phyloP scores from a whole-genome alignment of 768 basidiomycete species.

The Kockovaella imperatae region DNA sequence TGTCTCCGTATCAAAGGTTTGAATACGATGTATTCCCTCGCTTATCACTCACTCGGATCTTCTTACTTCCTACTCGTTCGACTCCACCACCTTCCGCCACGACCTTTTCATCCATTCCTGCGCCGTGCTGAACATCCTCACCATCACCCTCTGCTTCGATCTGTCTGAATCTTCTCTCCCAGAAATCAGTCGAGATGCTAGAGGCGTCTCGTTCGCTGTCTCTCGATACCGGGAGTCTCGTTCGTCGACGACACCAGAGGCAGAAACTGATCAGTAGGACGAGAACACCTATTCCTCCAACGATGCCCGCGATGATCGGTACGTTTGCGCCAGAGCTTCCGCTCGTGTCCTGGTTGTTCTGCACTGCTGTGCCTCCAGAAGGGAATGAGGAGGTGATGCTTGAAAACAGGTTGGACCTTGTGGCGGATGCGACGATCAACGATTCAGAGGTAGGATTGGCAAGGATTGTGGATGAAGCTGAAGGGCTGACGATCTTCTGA shows the following conservation, averaged over 20 bases:
- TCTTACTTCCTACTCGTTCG: constrained; percentile 6
- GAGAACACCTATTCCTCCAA: too few species aligned
- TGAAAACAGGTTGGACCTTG: too few species aligned
- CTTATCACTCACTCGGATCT: constrained; percentile 11
- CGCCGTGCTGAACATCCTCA: neutral
- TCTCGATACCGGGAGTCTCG: too few species aligned
- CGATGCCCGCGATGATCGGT: too few species aligned
- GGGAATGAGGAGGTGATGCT: too few species aligned
- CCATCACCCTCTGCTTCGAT: constrained; percentile 11
- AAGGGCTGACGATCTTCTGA: too few species aligned
- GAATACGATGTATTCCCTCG: neutral
- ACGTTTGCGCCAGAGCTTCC: too few species aligned
- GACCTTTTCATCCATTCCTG: neutral
- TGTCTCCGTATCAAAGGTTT: neutral
- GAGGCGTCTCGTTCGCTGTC: neutral
- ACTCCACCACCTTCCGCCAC: constrained; percentile 1
- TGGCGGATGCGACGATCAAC: too few species aligned
- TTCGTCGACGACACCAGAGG: constrained; percentile 1
- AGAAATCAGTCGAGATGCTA: constrained; percentile 11
- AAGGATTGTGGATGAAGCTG: too few species aligned
- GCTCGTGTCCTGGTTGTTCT: too few species aligned
- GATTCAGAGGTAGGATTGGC: too few species aligned
- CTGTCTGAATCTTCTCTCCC: constrained; percentile 25
- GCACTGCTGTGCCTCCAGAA: too few species aligned
- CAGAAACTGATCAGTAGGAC: neutral